Evolutionary conservation across 2,329 filamentous ascomycete genomes (phyloP).

Genomic region (Fusarium temperatum): DNA sequence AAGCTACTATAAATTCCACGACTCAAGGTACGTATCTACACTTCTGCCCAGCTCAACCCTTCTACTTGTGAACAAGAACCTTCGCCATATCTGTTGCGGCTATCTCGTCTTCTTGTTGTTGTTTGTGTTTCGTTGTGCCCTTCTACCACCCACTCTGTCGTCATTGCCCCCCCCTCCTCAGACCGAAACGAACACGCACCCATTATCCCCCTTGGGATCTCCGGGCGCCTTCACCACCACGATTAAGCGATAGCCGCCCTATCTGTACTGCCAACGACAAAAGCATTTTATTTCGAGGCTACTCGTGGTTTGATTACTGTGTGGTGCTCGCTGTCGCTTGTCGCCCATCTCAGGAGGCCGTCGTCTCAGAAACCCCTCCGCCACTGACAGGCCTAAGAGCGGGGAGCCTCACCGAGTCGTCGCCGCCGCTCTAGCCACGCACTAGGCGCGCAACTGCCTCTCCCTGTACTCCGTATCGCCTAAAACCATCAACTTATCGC

Average conservation of each 20-base stretch:
- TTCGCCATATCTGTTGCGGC: constrained; percentile 1
- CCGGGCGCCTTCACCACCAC: constrained; percentile 23
- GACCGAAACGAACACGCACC: constrained; percentile 38
- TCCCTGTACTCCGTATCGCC: constrained; percentile 14
- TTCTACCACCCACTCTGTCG: constrained; percentile 51
- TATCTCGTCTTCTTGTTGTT: constrained; percentile 14
- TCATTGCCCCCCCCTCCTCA: constrained; percentile 48
- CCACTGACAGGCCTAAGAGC: constrained; percentile 41
- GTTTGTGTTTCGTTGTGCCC: constrained; percentile 39
- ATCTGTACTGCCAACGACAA: constrained; percentile 19
- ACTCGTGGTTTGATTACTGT: neutral
- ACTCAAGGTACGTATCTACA: constrained; percentile 36
- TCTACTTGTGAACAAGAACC: constrained; percentile 2
- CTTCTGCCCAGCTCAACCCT: neutral
- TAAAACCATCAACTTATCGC: constrained; percentile 27
- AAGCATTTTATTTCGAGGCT: constrained; percentile 6
- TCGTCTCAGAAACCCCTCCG: constrained; percentile 40
- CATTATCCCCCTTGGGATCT: constrained; percentile 25
- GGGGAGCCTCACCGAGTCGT: constrained; percentile 45
- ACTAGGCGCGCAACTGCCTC: constrained; percentile 41
- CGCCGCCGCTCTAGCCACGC: constrained; percentile 37
- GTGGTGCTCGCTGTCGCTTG: constrained; percentile 7
- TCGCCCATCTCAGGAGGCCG: constrained; percentile 23
- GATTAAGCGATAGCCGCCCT: constrained; percentile 19
- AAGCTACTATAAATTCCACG: constrained; percentile 16